These are phyloP conservation scores for Citrullus colocynthis DNA, from an alignment of 306 rosid genomes.

Conservation along the genomic window DNA sequence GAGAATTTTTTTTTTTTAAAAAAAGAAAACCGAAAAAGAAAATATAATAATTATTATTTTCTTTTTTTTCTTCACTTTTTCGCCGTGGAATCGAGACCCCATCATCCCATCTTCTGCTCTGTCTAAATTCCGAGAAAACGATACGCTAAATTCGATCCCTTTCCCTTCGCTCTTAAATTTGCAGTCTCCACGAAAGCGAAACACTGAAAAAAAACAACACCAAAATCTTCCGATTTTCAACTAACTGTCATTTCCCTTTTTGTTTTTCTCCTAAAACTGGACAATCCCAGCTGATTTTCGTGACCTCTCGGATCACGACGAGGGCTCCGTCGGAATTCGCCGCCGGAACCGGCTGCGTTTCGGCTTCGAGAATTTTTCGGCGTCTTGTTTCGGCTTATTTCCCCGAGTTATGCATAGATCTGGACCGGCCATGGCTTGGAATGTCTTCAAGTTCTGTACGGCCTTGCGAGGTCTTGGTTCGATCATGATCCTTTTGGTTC, in stretches of 20 bases:
- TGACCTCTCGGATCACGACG: neutral
- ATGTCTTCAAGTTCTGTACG: conserved; percentile 96
- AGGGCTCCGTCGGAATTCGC: neutral
- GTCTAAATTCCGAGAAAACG: conserved; percentile 2
- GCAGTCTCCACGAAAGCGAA: neutral
- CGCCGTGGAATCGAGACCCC: conserved; percentile 3
- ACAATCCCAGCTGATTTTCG: neutral
- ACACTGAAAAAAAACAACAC: neutral
- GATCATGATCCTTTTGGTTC: conserved; percentile 91
- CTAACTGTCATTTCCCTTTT: neutral
- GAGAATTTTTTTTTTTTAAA: too few relatives aligned
- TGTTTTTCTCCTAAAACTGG: neutral
- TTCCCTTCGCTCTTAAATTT: neutral
- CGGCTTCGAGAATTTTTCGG: neutral
- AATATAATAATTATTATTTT: too few relatives aligned
- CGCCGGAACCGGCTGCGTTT: neutral
- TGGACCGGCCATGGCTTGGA: conserved; percentile 98
- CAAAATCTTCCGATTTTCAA: neutral
- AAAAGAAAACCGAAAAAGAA: too few relatives aligned
- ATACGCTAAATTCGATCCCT: conserved; percentile 7
- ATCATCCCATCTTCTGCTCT: neutral
- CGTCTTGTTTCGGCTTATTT: neutral
- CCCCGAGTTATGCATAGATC: conserved; percentile 78
- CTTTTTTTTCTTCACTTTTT: neutral
- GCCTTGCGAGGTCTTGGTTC: conserved; percentile 95